Base-by-base conservation (phyloP, 2,329 filamentous ascomycete species). In the Mycosphaerelloides madeirae region DNA sequence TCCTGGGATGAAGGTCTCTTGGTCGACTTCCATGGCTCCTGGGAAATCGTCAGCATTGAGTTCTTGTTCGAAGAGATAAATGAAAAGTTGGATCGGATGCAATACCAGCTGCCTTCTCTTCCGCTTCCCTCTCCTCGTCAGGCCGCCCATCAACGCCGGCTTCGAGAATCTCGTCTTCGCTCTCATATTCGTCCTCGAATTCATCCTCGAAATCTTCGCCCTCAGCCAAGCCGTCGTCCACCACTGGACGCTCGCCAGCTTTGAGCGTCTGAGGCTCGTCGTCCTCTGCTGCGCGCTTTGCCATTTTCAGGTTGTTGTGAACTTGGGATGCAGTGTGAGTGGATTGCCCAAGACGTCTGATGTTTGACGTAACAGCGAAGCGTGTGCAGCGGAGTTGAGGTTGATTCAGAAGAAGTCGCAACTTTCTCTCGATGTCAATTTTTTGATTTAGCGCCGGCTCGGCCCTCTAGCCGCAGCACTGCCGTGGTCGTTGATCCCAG, bases 1-100 rank as follows among this genome's bases (percentile, higher is more conserved):
- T 53, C 93, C 93, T 55, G 95, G 89, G 60, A 98, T 96, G 69
- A 97, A 98, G 31, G 89, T 95, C 65, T 86, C 84, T 62, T 91
- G 85, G 69, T 97, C 91, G 41, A 96, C 80, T 33, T 96, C 87
- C 90, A 96, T 97, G 38, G 83, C 85, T 60, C 83, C 83, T 78
- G 64, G n/a, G 13, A 16, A 12, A 32, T n/a, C 13, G 31, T 16
- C 31, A 14, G 31, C 13, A n/a, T 14, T n/a, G 13, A 32, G 6
- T n/a, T 32, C 31, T 8, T 32, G 13, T n/a, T 32, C 31, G 13
- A 32, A 5, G 31, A 32, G 31, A 5, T 6, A 5, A 12, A 32
- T 32, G 31, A 5, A 16, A 29, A 16, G 33, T 6, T 29, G 29
- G 13, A 42, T 29, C 43, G 12, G 18, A 35, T 39, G 35, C 63